These are phyloP conservation scores for Euphrasia confusa DNA, from an alignment of 257 asterid genomes.

Conservation along the genomic window DNA sequence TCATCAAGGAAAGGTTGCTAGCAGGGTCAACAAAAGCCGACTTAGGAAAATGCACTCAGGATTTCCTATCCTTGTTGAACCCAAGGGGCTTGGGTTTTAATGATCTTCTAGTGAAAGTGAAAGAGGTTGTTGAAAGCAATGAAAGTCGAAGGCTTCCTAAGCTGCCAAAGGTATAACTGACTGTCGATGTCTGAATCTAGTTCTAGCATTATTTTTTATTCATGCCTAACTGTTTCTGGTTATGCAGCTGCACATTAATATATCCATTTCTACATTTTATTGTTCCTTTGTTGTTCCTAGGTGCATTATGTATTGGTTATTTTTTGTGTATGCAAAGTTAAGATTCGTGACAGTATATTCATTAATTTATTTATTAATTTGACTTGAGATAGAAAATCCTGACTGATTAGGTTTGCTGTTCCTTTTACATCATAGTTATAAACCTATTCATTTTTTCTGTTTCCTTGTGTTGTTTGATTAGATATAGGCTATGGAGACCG, in stretches of 20 bases:
- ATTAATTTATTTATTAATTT: background rate
- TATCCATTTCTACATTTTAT: background rate
- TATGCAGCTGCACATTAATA: too few relatives aligned
- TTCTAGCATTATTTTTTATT: background rate
- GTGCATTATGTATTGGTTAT: background rate
- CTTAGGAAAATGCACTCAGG: conserved; percentile 37
- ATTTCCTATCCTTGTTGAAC: conserved; percentile 45
- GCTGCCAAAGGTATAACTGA: conserved; percentile 71
- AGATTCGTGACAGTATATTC: background rate
- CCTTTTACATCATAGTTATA: conserved; percentile 5
- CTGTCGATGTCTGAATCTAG: too few relatives aligned
- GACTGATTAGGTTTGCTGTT: background rate
- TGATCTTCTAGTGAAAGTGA: conserved; percentile 52
- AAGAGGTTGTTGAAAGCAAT: conserved; percentile 87
- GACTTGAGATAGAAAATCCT: conserved; percentile 3
- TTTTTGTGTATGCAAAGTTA: conserved; percentile 7
- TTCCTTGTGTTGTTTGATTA: background rate
- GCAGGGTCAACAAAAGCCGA: conserved; percentile 26
- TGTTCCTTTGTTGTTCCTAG: background rate
- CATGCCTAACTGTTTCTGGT: background rate
- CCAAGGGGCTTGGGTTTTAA: conserved; percentile 46
- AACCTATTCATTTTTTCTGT: background rate
- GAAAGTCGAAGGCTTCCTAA: conserved; percentile 86
- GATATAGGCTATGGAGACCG: background rate
- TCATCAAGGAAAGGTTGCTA: conserved; percentile 56